Base-by-base conservation (phyloP, 129 eudicot species). In the sunflower (Helianthus annuus) region DNA sequence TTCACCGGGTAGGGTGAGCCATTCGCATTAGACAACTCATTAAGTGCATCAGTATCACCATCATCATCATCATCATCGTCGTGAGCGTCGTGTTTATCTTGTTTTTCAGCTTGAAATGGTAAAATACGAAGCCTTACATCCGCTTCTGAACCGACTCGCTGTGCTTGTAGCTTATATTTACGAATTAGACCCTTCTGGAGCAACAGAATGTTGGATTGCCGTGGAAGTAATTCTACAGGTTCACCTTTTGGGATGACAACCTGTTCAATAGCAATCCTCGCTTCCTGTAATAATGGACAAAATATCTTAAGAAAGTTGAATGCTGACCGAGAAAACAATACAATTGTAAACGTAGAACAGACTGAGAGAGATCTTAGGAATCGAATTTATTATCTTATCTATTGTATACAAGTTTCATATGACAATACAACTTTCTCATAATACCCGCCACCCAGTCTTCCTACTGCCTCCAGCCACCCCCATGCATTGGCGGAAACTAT, bases 241-340 rank as follows among this genome's bases (percentile, higher is more conserved):
- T 93, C 81, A 36, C 95, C 92, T 80, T 79, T 89, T 3, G 86
- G 96, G 66, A 92, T 92, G 57, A 89, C 96, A 34, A 82, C 81
- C 74, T 85, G 91, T 80, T 92, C 98, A 73, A 92, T 89, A 29
- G 98, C 98, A 44, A 89, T 80, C 68, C 98, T 89, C 12, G 84
- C 96, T 81, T 92, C 98, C 98, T 89, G 77, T 36, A 64, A 52
- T 27, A 16, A 42, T 6, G 6, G 2, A 62, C 11, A 19, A 13
- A 46, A 4, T 8, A 27, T n/a, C 5, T 11, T 4, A 7, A n/a
- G 19, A 73, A 42, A 65, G n/a, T 19, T 64, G 40, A 49, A 63
- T 3, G 62, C 69, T 38, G 11, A 7, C 4, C 15, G 16, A 52
- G 57, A 52, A 1, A 49, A 52, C 17, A 15, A n/a, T 6, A 6